These are phyloP conservation scores for Beauveria caledonica DNA, from an alignment of 2,329 filamentous ascomycete species.

Conservation along the genomic window DNA sequence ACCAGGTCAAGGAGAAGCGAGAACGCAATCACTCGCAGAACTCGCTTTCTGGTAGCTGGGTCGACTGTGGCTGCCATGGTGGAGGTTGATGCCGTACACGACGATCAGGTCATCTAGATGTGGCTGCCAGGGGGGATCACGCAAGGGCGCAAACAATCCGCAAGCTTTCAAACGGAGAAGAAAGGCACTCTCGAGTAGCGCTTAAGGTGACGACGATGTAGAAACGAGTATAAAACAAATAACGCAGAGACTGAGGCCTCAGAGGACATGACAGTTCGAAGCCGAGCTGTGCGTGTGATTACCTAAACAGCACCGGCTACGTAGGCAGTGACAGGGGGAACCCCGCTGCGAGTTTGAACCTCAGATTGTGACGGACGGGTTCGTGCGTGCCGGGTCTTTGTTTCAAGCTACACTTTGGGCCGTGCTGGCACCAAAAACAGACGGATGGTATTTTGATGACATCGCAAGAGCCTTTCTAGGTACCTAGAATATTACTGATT, in stretches of 20 bases:
- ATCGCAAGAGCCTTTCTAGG: too few species aligned
- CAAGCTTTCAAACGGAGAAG: too few species aligned
- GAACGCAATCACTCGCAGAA: constrained; percentile 79
- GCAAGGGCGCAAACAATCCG: too few species aligned
- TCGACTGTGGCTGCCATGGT: constrained; percentile 38
- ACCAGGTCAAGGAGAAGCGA: constrained; percentile 87
- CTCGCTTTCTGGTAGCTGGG: constrained; percentile 60
- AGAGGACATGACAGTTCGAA: too few species aligned
- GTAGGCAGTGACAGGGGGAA: neutral
- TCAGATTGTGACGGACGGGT: neutral
- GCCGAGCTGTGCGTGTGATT: too few species aligned
- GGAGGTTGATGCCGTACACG: neutral
- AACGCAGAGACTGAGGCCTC: too few species aligned
- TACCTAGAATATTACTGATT: too few species aligned
- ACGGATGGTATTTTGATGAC: neutral
- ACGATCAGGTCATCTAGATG: neutral
- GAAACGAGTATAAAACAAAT: too few species aligned
- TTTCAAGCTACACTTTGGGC: neutral
- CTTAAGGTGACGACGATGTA: too few species aligned
- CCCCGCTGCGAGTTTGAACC: neutral
- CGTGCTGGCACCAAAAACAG: neutral
- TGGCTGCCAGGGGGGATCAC: neutral
- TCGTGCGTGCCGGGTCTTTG: neutral
- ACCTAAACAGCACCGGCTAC: too few species aligned
- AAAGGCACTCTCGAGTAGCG: too few species aligned